A percentile compares a stretch with the other conserved stretches of the same genome.
Conservation (phyloP, 495 filamentous ascomycete genomes). For the Ascodesmis nigricans region DNA sequence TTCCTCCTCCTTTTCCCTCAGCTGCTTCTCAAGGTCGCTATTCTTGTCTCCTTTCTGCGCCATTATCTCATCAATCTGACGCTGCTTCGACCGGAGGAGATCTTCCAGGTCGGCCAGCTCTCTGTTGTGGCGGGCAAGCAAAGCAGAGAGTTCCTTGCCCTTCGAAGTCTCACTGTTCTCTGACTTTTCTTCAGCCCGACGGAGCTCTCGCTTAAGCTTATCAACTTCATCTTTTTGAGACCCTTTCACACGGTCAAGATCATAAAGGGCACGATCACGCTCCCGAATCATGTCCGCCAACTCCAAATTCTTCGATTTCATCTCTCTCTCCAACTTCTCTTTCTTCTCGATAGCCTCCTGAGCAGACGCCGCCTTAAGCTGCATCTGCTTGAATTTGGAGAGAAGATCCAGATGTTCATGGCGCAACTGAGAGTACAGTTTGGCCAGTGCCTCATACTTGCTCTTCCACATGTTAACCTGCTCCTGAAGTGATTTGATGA, state of each 20-base stretch:
- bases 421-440: conserved; percentile 87
- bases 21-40: conserved; percentile 59
- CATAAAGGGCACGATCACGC: conserved; percentile 80
- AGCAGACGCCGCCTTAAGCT: conserved; percentile 86
- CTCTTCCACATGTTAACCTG: conserved; percentile 67
- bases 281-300: conserved; percentile 97
- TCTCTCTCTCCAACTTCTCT: conserved; percentile 86
- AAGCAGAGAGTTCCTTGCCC: conserved; percentile 76
- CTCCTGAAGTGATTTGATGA: conserved; percentile 63
- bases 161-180: conserved; percentile 84
- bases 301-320: conserved; percentile 97
- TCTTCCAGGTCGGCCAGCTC: conserved; percentile 95
- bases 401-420: conserved; percentile 87
- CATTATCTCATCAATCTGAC: conserved; percentile 65
- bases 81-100: conserved; percentile 66
- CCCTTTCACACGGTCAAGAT: conserved; percentile 65
- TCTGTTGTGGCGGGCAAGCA: conserved; percentile 87
- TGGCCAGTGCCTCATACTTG: conserved; percentile 91
- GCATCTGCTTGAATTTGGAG: conserved; percentile 85
- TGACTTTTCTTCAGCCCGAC: conserved; percentile 75
- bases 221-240: conserved; percentile 83
- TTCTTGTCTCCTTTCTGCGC: conserved; percentile 54
- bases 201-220: conserved; percentile 88
- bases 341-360: conserved; percentile 89
- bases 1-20: conserved; percentile 90